Base-by-base conservation (phyloP, 176 grass and related monocot species). In the Bromus sterilis region DNA sequence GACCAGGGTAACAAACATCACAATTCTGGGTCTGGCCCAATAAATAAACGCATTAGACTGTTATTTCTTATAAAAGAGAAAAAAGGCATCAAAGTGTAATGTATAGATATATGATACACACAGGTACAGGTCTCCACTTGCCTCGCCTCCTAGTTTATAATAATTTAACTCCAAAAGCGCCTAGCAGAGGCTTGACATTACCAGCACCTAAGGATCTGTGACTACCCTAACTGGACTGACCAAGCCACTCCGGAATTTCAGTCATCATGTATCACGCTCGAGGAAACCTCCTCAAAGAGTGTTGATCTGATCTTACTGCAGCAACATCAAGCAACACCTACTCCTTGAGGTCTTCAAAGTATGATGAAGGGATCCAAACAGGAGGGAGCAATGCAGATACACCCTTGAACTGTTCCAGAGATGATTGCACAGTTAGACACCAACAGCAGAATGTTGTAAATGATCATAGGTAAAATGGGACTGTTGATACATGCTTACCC, bases 351-450 rank as follows among this genome's bases (percentile, higher is more conserved):
- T 84, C 74, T 73, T 56, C 36, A 10, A 94, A 86, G 73, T 91
- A 94, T 4, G 60, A 87, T 72, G 83, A 8, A 23, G 93, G 90
- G 36, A 98, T 95, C 24, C 83, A 78, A 32, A 84, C 82, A 24
- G 75, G 87, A 74, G 95, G 56, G 61, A 93, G 78, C 83, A 97
- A 86, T 53, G 72, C 46, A 2, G 92, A 97, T 25, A 89, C 95
- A 10, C 80, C 89, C 70, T 97, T 87, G 70, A 97, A 97, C 92
- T 97, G 95, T 85, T 83, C 32, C 82, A 91, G 35, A 85, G 24
- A 81, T 33, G 63, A 85, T 81, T 79, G 31, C 30, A 56, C 13
- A 63, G 11, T 78, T 69, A 89, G 79, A 85, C 10, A 85, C 10
- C 69, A 56, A 90, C 26, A 82, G 56, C 56, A 26, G 24, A 30